Conservation (phyloP, 2,329 filamentous ascomycete species). For the Helicocarpus griseus region DNA sequence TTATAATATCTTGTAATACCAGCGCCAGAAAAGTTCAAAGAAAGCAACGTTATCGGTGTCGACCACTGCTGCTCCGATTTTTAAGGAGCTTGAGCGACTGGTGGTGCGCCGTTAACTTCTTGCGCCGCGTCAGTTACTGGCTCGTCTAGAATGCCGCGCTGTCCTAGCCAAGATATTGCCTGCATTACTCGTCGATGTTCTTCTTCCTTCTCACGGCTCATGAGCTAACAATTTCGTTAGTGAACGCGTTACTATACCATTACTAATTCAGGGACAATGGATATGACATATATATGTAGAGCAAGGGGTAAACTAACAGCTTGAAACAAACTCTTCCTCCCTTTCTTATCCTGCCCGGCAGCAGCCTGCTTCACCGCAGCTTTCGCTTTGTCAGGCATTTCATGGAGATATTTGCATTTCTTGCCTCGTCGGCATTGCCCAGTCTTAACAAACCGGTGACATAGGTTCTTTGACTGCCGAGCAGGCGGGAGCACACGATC, state of each 20-base stretch:
- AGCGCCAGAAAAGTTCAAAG: too few relatives aligned
- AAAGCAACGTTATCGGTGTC: too few relatives aligned
- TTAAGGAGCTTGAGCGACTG: not conserved
- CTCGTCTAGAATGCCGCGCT: constrained; percentile 30
- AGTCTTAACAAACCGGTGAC: constrained; percentile 31
- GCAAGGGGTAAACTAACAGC: constrained; percentile 23
- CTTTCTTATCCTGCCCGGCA: constrained; percentile 18
- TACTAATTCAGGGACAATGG: not conserved
- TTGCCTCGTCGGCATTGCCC: constrained; percentile 35
- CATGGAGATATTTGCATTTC: constrained; percentile 35
- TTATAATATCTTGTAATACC: too few relatives aligned
- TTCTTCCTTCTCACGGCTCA: constrained; percentile 34
- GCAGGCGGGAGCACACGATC: constrained; percentile 31
- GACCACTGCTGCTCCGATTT: not conserved
- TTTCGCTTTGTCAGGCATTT: constrained; percentile 22
- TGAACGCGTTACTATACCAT: not conserved
- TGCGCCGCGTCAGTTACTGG: constrained; percentile 10
- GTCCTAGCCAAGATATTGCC: constrained; percentile 33
- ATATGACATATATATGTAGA: not conserved
- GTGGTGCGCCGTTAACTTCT: not conserved
- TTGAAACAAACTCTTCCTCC: constrained; percentile 34
- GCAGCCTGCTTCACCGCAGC: not conserved
- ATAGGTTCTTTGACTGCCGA: constrained; percentile 22
- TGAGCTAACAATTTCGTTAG: constrained; percentile 20
- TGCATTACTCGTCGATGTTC: constrained; percentile 33